These are phyloP conservation scores for Aspergillus neoniger DNA, from an alignment of 2,329 filamentous ascomycete species.

Conservation along the genomic window DNA sequence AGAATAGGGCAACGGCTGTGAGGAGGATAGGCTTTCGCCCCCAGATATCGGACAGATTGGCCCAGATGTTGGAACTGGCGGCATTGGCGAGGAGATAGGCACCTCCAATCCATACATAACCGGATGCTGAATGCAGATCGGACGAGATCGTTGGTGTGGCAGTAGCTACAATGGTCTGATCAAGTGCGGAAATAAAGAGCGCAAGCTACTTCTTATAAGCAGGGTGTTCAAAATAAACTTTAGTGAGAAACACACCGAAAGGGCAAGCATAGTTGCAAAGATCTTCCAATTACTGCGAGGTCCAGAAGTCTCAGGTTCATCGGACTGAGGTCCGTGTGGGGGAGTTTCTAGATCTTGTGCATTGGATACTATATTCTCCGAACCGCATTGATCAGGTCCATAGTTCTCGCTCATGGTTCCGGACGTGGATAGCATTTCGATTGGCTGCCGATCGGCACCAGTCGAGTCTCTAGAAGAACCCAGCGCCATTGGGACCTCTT, in stretches of 20 bases:
- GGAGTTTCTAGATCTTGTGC: not conserved
- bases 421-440: constrained; percentile 1
- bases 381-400: not conserved
- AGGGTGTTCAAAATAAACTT: not conserved
- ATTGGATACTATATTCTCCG: constrained; percentile 2
- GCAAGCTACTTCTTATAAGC: constrained; percentile 18
- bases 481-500: not conserved
- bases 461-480: not conserved
- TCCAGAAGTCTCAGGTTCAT: not conserved
- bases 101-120: constrained; percentile 77
- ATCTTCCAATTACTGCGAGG: constrained; percentile 21
- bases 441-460: not conserved
- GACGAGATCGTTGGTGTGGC: constrained; percentile 62
- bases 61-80: constrained; percentile 70
- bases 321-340: not conserved
- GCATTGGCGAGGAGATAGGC: constrained; percentile 72
- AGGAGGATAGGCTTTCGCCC: constrained; percentile 52
- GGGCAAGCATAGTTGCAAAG: constrained; percentile 20
- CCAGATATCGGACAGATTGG: constrained; percentile 47
- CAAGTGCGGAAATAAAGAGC: constrained; percentile 35
- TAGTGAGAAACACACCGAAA: constrained; percentile 16
- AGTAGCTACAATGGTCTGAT: constrained; percentile 61
- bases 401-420: not conserved
- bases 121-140: constrained; percentile 65
- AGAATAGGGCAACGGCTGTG: constrained; percentile 51